phyloP scores from a whole-genome alignment of 345 rosid species.

The Hibiscus tridactylites region DNA sequence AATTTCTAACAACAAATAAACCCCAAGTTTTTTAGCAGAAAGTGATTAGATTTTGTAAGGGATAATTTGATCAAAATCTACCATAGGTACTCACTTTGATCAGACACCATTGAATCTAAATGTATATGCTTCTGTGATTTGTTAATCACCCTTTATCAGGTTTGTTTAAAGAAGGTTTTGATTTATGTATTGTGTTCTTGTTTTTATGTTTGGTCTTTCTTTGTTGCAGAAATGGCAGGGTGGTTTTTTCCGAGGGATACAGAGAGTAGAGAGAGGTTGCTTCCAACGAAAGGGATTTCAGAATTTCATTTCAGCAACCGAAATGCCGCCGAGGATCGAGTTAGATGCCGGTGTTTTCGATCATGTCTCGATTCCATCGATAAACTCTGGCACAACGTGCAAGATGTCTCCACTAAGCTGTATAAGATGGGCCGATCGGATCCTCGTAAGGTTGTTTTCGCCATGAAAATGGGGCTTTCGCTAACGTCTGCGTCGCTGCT shows the following conservation, averaged over 20 bases:
- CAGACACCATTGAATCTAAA: too few species aligned
- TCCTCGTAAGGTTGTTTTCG: conserved; percentile 52
- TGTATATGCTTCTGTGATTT: too few species aligned
- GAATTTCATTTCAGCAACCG: conserved; percentile 40
- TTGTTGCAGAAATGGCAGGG: conserved; percentile 23
- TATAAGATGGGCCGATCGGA: conserved; percentile 54
- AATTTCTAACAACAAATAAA: too few species aligned
- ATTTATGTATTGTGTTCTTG: too few species aligned
- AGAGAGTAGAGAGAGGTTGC: conserved; percentile 50
- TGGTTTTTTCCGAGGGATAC: conserved; percentile 33
- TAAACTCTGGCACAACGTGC: conserved; percentile 27
- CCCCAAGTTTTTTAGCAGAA: too few species aligned
- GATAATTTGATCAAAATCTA: too few species aligned
- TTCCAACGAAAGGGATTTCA: conserved; percentile 35
- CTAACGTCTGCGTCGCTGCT: conserved; percentile 43
- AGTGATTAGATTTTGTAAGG: too few species aligned
- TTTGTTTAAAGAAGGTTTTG: too few species aligned
- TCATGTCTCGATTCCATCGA: conserved; percentile 27
- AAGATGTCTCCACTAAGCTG: conserved; percentile 18
- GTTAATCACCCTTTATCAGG: too few species aligned
- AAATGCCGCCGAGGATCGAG: conserved; percentile 16
- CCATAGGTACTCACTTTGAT: too few species aligned
- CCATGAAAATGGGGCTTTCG: conserved; percentile 65
- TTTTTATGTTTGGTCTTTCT: background rate
- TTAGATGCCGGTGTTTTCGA: conserved; percentile 36